Evolutionary conservation across 2,329 filamentous ascomycete species (phyloP), one percentile per base, ranked within the genome.

Genomic region (Dryadomyces sulphureus): DNA sequence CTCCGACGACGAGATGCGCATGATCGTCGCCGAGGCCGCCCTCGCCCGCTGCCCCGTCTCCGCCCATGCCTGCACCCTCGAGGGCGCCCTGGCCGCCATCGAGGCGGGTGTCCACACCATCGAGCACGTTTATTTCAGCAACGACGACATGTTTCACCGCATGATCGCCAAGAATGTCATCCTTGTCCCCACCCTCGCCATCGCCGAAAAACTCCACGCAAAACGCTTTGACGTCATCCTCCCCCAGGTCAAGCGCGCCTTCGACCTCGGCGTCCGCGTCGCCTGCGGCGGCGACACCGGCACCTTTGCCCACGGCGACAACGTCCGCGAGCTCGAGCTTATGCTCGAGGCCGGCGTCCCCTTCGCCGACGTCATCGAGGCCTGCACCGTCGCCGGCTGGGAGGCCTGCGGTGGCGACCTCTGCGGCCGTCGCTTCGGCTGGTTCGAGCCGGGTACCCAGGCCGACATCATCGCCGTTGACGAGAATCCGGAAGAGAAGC

Each of bases 231-330:
- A 36, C n/a, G 34, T n/a, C 7, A 36, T 49, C 4, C 56, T 64
- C 3, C 52, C 56, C 22, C 46, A 48, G 1, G 63, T 64, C 0
- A 70, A 67, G 53, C 56, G 54, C 17, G 73, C 70, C 0, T 64
- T 61, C 46, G 63, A 70, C 5, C 45, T 56, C 9, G 73, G 72
- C 0, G 64, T 75, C 17, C 64, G 66, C 43, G 50, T 77, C 9
- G 72, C 70, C 0, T 64, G 65, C 9, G 73, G 73, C 0, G 72
- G 72, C 0, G 72, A 75, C 48, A 75, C 72, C 0, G 72, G 73
- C 1, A 65, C 70, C 0, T 68, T 72, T 47, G 57, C 68, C 3
- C 73, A 77, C 46, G 73, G 73, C 0, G 62, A 74, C 16, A 71
- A 71, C 45, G 67, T 57, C 0, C 55, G 72, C 4, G 73, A 77